These are phyloP conservation scores for Boletus rubropictus DNA, from an alignment of 768 basidiomycete genomes.

Conservation along the genomic window DNA sequence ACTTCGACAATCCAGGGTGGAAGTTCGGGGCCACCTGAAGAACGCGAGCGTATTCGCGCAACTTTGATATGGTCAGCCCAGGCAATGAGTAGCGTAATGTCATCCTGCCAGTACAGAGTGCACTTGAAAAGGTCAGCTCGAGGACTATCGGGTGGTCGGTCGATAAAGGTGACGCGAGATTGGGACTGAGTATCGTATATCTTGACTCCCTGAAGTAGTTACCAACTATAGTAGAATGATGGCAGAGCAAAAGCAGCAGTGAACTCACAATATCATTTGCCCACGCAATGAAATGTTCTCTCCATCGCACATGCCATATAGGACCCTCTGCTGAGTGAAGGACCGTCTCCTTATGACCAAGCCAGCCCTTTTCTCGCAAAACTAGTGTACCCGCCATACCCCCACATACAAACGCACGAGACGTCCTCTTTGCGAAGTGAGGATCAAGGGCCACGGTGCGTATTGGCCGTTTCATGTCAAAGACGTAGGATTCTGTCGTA, in stretches of 20 bases:
- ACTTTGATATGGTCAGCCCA: slow-evolving; percentile 96
- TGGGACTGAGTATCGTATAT: slow-evolving; percentile 82
- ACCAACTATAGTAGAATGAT: not conserved
- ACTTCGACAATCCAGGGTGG: slow-evolving; percentile 77
- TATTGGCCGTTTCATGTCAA: slow-evolving; percentile 90
- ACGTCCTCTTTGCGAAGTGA: slow-evolving; percentile 70
- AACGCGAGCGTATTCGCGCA: slow-evolving; percentile 66
- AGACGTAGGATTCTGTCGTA: slow-evolving; percentile 72
- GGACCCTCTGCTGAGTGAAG: slow-evolving; percentile 86
- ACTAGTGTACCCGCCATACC: slow-evolving; percentile 85
- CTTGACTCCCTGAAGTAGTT: slow-evolving; percentile 71
- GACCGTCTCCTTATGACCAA: slow-evolving; percentile 86
- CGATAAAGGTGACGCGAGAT: slow-evolving; percentile 78
- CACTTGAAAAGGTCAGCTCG: slow-evolving; percentile 95
- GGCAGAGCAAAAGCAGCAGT: not conserved
- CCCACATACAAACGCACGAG: slow-evolving; percentile 82
- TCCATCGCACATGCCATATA: slow-evolving; percentile 90
- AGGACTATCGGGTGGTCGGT: slow-evolving; percentile 75
- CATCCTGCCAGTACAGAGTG: slow-evolving; percentile 87
- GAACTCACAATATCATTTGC: slow-evolving; percentile 81
- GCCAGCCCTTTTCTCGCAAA: slow-evolving; percentile 93
- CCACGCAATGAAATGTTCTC: slow-evolving; percentile 86
- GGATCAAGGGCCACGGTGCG: slow-evolving; percentile 88
- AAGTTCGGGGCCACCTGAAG: slow-evolving; percentile 41
- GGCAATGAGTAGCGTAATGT: slow-evolving; percentile 80